Evolutionary conservation across 768 basidiomycete species (phyloP), one percentile per base, ranked within the genome.

Genomic region (Cantharellus anzutake): DNA sequence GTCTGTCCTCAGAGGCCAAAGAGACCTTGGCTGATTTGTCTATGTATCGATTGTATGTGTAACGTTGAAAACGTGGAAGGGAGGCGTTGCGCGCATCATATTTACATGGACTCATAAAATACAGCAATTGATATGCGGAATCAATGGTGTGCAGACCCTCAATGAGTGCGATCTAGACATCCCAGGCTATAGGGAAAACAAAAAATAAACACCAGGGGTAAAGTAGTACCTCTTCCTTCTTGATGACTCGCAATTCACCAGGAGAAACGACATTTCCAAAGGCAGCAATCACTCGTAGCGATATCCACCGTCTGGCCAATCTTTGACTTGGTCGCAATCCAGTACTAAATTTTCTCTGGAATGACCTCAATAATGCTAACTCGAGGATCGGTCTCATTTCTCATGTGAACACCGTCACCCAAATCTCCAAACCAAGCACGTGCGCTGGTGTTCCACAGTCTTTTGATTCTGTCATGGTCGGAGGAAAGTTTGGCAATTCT

Each of bases 371-470:
- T 86, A 41, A 86, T 69, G 4, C 81, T 76, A 2, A 96, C 76
- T 35, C 91, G 79, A 0, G 90, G 87, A 63, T 94, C 92, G 53
- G 75, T 72, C 39, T 76, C 76, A 65, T 83, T 79, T n/a, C 90
- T 91, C 65, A 80, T 83, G 69, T 92, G 90, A 3, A 84, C 71
- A 16, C 86, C 86, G 63, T 94, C 90, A 40, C 82, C 82, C 59
- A 92, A 73, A 67, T 94, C 84, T 42, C 86, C 88, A 65, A 93
- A 93, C 76, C 88, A 96, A 0, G 82, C 69, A 29, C 61, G 68
- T 40, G 79, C 73, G 2, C 84, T 86, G 20, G 55, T 29, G 53
- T 52, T 53, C 41, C 55, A 4, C 5, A 48, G 55, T 55, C 4
- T 57, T 58, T 56, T n/a, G 60, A 72, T 35, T 11, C 44, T 11